A percentile compares a stretch with the other conserved stretches of the same genome.
phyloP scores from a whole-genome alignment of 345 rosid species.

The Noccaea bulbosa region DNA sequence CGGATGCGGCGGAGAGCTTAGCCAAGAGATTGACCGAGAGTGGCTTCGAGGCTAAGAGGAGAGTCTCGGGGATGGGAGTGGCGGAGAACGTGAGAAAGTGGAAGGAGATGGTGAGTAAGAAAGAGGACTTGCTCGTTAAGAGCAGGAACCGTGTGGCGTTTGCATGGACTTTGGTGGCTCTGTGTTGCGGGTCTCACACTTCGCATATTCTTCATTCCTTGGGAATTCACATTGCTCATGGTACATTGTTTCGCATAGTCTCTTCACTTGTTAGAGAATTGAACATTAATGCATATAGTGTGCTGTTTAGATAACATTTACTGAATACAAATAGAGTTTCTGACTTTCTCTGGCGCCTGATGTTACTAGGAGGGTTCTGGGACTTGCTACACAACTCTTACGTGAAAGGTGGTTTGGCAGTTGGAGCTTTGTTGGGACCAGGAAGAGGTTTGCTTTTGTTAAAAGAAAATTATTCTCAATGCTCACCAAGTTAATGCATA shows the following conservation, averaged over 20 bases:
- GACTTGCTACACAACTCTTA: constrained; percentile 82
- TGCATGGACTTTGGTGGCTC: constrained; percentile 94
- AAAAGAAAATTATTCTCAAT: neutral
- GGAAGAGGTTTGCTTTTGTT: constrained; percentile 76
- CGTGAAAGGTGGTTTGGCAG: constrained; percentile 80
- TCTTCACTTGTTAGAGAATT: neutral
- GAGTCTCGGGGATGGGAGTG: constrained; percentile 71
- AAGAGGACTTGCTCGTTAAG: constrained; percentile 73
- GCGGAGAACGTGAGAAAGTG: constrained; percentile 81
- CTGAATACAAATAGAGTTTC: neutral
- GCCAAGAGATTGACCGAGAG: constrained; percentile 76
- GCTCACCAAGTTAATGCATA: constrained; percentile 26
- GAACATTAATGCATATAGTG: neutral
- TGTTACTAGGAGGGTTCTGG: constrained; percentile 65
- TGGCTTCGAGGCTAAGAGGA: constrained; percentile 83
- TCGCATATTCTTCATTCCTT: constrained; percentile 85
- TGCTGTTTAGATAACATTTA: neutral
- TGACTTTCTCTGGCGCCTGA: constrained; percentile 29
- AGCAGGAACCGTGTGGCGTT: constrained; percentile 87
- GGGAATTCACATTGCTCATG: constrained; percentile 87
- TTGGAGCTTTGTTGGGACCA: constrained; percentile 87
- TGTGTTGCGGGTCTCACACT: constrained; percentile 94
- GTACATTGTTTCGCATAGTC: constrained; percentile 39
- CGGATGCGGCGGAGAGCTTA: constrained; percentile 59
- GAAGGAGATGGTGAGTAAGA: constrained; percentile 74